These are phyloP conservation scores for Ustilago hordei DNA, from an alignment of 1,284 basidiomycete genomes.

Conservation along the genomic window DNA sequence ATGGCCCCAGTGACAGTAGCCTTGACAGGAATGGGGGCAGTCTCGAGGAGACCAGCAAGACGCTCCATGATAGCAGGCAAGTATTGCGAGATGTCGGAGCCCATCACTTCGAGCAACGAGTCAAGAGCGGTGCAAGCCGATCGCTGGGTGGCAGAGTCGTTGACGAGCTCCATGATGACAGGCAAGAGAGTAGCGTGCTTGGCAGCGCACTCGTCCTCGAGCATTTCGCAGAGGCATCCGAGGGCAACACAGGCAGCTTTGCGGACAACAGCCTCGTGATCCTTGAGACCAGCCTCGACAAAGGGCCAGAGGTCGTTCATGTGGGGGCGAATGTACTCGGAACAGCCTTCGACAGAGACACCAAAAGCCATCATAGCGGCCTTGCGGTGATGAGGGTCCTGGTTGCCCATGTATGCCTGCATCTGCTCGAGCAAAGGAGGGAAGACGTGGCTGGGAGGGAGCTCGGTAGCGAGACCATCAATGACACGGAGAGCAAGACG, in stretches of 20 bases:
- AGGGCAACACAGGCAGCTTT: conserved; percentile 95
- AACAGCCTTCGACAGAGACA: conserved; percentile 96
- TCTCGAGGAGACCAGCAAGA: conserved; percentile 87
- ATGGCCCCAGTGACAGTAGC: conserved; percentile 97
- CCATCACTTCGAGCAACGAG: conserved; percentile 93
- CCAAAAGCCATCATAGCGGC: conserved; percentile 96
- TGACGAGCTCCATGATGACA: conserved; percentile 77
- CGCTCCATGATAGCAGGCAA: conserved; percentile 95
- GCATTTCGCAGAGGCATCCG: conserved; percentile 96
- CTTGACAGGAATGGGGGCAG: conserved; percentile 87
- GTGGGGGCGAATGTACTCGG: conserved; percentile 95
- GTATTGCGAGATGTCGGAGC: conserved; percentile 89
- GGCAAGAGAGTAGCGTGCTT: conserved; percentile 89
- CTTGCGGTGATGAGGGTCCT: conserved; percentile 78
- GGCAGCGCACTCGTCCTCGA: conserved; percentile 90
- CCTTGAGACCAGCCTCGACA: conserved; percentile 88
- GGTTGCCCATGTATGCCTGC: conserved; percentile 69
- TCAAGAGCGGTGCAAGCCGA: conserved; percentile 96
- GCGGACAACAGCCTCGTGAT: conserved; percentile 85
- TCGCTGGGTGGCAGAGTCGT: conserved; percentile 87
- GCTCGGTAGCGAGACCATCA: conserved; percentile 89
- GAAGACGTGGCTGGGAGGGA: conserved; percentile 97
- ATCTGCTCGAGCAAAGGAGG: conserved; percentile 80
- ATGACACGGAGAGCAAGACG: conserved; percentile 94
- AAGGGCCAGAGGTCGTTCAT: conserved; percentile 94